phyloP scores from a whole-genome alignment of 1,139 yeast genomes.

The Ashbya aceris region DNA sequence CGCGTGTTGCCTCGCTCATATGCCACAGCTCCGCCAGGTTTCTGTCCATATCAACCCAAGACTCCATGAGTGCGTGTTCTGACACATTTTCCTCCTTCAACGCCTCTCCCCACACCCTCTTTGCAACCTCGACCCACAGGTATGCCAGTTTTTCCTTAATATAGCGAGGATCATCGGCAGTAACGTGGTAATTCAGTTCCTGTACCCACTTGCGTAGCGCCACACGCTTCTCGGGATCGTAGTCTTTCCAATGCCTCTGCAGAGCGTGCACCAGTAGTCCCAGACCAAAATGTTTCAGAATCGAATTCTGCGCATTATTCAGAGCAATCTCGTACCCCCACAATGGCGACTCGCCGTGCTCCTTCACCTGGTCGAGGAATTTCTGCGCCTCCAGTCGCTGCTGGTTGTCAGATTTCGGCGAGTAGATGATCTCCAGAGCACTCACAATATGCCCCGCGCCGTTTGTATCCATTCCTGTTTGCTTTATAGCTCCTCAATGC shows the following conservation, averaged over 20 bases:
- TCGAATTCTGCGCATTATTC: conserved; percentile 52
- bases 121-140: conserved; percentile 90
- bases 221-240: conserved; percentile 53
- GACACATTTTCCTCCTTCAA: conserved; percentile 29
- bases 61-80: conserved; percentile 44
- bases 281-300: conserved; percentile 85
- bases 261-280: conserved; percentile 71
- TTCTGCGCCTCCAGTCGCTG: conserved; percentile 60
- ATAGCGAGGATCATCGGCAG: conserved; percentile 72
- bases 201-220: conserved; percentile 80
- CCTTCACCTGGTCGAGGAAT: conserved; percentile 67
- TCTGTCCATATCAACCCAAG: conserved; percentile 89
- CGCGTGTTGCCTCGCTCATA: conserved; percentile 52
- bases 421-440: conserved; percentile 74
- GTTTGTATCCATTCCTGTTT: conserved; percentile 45
- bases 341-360: conserved; percentile 72
- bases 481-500: neutral
- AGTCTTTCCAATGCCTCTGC: conserved; percentile 43
- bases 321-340: conserved; percentile 88
- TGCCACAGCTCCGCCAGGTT: conserved; percentile 72
- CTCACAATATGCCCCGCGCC: conserved; percentile 62
- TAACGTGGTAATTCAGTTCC: conserved; percentile 57
- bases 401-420: conserved; percentile 55
- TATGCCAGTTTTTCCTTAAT: conserved; percentile 83
- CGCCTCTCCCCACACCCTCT: conserved; percentile 77